Evolutionary conservation across 2,329 filamentous ascomycete genomes (phyloP).

Genomic region (Eutypa lata): DNA sequence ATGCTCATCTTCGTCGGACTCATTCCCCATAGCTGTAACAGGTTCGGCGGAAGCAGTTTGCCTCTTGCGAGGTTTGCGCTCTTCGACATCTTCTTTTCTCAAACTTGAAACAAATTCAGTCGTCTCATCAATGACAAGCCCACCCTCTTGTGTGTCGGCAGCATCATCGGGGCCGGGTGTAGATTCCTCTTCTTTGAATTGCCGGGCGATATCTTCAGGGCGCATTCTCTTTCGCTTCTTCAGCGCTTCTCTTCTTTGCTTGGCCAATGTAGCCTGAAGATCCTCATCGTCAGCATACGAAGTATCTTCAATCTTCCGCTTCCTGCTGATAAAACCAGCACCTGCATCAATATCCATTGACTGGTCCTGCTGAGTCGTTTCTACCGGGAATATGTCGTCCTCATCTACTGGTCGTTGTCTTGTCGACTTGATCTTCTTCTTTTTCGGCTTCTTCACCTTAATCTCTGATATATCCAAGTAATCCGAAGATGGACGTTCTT

Average conservation of each 20-base stretch:
- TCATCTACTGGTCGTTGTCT: constrained; percentile 66
- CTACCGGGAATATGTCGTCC: constrained; percentile 54
- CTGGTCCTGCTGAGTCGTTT: constrained; percentile 37
- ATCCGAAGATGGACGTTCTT: constrained; percentile 72
- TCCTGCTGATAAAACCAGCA: constrained; percentile 48
- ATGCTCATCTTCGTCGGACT: constrained; percentile 41
- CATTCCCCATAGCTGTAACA: constrained; percentile 43
- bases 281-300: constrained; percentile 89
- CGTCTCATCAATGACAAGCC: constrained; percentile 91
- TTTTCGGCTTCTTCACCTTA: constrained; percentile 94
- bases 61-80: constrained; percentile 49
- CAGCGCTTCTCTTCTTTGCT: constrained; percentile 77
- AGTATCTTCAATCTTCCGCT: constrained; percentile 62
- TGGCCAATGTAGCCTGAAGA: constrained; percentile 78
- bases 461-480: constrained; percentile 84
- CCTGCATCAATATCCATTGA: constrained; percentile 75
- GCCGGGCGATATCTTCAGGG: constrained; percentile 82
- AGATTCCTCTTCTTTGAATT: constrained; percentile 67
- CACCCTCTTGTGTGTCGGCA: constrained; percentile 39
- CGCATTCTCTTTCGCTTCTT: constrained; percentile 88
- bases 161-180: constrained; percentile 49
- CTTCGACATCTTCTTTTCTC: constrained; percentile 59
- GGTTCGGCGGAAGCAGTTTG: constrained; percentile 34
- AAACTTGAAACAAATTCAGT: constrained; percentile 90
- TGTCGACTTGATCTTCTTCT: constrained; percentile 77